phyloP scores from a whole-genome alignment of 495 filamentous ascomycete genomes.

The Paragyromitra xinjiangensis region DNA sequence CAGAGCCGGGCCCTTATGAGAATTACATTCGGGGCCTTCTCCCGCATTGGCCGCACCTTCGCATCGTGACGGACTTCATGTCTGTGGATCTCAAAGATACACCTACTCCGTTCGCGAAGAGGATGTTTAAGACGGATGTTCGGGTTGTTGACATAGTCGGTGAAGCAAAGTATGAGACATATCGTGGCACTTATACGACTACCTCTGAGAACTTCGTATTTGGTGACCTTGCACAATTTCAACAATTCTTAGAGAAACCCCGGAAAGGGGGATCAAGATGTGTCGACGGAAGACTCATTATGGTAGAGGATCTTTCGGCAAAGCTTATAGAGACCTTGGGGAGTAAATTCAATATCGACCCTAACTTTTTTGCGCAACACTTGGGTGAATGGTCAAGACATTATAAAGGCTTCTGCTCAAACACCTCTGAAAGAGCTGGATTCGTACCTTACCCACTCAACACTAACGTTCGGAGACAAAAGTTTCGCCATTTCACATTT shows the following conservation, averaged over 20 bases:
- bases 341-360: slow-evolving; percentile 5
- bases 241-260: not conserved
- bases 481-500: slow-evolving; percentile 17
- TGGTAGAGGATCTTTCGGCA: slow-evolving; percentile 15
- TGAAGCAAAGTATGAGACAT: too few species aligned
- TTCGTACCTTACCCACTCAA: not conserved
- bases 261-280: not conserved
- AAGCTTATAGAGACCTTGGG: slow-evolving; percentile 21
- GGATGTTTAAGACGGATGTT: slow-evolving; percentile 13
- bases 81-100: not conserved
- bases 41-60: slow-evolving; percentile 12
- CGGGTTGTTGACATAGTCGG: slow-evolving; percentile 10
- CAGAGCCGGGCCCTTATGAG: slow-evolving; percentile 15
- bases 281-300: not conserved
- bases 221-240: slow-evolving; percentile 1
- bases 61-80: slow-evolving; percentile 30
- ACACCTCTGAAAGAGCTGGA: not conserved
- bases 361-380: slow-evolving; percentile 33
- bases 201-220: not conserved
- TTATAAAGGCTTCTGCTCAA: not conserved
- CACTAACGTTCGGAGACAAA: not conserved
- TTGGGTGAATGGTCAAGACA: slow-evolving; percentile 16
- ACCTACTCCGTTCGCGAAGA: not conserved
- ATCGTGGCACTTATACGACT: not conserved
- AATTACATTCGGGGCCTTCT: slow-evolving; percentile 5